Evolutionary conservation across 805 yeast species (phyloP).

Genomic region (Yamadazyma takamatsuzukensis): DNA sequence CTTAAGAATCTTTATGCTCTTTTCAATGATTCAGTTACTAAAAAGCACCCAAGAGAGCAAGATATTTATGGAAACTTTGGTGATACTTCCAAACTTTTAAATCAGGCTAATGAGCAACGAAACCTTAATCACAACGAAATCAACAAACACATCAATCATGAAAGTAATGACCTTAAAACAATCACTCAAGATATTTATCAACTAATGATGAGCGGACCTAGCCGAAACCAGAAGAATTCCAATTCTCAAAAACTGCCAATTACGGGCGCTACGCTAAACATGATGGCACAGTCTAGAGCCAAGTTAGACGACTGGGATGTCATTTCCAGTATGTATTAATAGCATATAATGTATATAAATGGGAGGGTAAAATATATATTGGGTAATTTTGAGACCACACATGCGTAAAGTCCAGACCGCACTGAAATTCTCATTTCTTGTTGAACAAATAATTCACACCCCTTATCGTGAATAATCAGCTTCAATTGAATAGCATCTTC

Average conservation of each 20-base stretch:
- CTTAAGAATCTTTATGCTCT: background rate
- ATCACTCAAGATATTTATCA: slow-evolving; percentile 32
- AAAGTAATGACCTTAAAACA: slow-evolving; percentile 17
- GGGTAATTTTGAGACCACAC: background rate
- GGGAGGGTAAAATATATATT: background rate
- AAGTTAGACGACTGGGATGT: slow-evolving; percentile 15
- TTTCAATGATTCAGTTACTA: slow-evolving; percentile 7
- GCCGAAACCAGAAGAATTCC: slow-evolving; percentile 4
- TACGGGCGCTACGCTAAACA: slow-evolving; percentile 6
- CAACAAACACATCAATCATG: background rate
- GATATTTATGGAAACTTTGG: slow-evolving; percentile 24
- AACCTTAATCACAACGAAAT: slow-evolving; percentile 2
- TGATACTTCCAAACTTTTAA: too few relatives aligned
- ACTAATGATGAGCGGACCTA: slow-evolving; percentile 16
- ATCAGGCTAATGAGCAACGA: too few relatives aligned
- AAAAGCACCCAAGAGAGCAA: slow-evolving; percentile 2
- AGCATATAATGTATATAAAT: too few relatives aligned
- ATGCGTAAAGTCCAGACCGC: slow-evolving; percentile 2
- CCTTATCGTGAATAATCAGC: slow-evolving; percentile 6
- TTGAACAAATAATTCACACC: slow-evolving; percentile 5
- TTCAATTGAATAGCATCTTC: slow-evolving; percentile 1
- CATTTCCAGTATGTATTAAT: slow-evolving; percentile 12
- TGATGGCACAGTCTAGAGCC: slow-evolving; percentile 17
- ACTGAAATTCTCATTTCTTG: background rate
- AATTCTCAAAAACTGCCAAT: background rate